A percentile compares a stretch with the other conserved stretches of the same genome.
These are phyloP conservation scores for Oryza coarctata DNA, from an alignment of 176 grass and related monocot genomes.

Conservation along the genomic window DNA sequence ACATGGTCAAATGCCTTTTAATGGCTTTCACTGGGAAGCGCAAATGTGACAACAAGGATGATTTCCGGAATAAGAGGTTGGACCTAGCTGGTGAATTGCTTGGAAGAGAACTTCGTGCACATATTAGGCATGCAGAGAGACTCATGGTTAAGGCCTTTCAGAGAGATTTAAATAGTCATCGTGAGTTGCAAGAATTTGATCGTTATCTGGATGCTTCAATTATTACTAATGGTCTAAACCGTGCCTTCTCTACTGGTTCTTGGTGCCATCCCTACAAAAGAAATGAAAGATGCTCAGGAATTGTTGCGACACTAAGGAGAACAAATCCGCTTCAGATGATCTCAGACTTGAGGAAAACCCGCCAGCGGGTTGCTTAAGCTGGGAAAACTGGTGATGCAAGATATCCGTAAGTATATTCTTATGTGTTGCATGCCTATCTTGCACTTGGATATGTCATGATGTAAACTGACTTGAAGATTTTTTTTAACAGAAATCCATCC, in stretches of 20 bases:
- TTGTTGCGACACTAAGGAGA: slow-evolving; percentile 85
- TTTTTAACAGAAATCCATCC: slow-evolving; percentile 87
- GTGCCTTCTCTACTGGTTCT: slow-evolving; percentile 86
- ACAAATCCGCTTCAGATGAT: slow-evolving; percentile 96
- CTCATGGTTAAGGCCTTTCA: slow-evolving; percentile 89
- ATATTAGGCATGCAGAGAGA: slow-evolving; percentile 82
- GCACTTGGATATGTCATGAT: slow-evolving; percentile 9
- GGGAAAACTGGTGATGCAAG: slow-evolving; percentile 93
- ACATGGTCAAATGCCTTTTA: slow-evolving; percentile 96
- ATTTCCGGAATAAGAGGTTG: slow-evolving; percentile 95
- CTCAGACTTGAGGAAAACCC: slow-evolving; percentile 87
- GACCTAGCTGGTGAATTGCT: slow-evolving; percentile 81
- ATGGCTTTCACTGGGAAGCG: slow-evolving; percentile 72
- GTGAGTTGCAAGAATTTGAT: slow-evolving; percentile 54
- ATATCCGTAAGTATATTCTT: slow-evolving; percentile 86
- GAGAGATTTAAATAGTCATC: slow-evolving; percentile 86
- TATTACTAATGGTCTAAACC: slow-evolving; percentile 85
- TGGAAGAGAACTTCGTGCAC: slow-evolving; percentile 76
- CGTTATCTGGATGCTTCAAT: slow-evolving; percentile 77
- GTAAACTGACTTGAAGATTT: slow-evolving; percentile 29
- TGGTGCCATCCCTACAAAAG: slow-evolving; percentile 90
- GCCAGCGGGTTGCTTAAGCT: slow-evolving; percentile 90
- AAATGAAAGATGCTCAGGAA: slow-evolving; percentile 71
- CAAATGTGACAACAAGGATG: slow-evolving; percentile 94
- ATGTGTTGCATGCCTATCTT: slow-evolving; percentile 12